Conservation (phyloP, 1,284 basidiomycete genomes). For the Albatrellus sp. region DNA sequence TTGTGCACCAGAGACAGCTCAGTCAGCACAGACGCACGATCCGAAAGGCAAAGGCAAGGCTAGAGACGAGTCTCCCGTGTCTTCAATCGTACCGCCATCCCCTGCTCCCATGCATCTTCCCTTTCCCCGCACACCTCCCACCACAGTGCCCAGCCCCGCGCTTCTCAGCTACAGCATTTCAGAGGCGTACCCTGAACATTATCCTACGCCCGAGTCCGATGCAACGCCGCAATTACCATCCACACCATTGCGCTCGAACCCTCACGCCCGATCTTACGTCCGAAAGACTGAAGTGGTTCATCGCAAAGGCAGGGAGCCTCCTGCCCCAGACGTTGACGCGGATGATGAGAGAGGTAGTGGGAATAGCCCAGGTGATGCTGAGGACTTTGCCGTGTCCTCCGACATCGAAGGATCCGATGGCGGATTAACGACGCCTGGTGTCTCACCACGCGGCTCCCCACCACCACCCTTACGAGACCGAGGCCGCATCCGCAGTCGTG, state of each 20-base stretch:
- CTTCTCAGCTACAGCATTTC: constrained; percentile 9
- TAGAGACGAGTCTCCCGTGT: background rate
- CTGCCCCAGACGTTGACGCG: constrained; percentile 3
- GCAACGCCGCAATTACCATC: constrained; percentile 1
- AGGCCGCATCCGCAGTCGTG: background rate
- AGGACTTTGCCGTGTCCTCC: constrained; percentile 11
- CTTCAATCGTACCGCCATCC: background rate
- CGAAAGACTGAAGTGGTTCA: too few relatives aligned
- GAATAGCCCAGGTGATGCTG: constrained; percentile 1
- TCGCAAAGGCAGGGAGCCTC: background rate
- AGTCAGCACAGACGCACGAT: background rate
- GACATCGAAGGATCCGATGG: constrained; percentile 9
- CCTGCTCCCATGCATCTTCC: background rate
- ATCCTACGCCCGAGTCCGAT: background rate
- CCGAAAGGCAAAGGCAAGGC: background rate
- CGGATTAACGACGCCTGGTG: constrained; percentile 10
- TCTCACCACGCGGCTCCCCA: constrained; percentile 8
- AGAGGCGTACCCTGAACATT: constrained; percentile 4
- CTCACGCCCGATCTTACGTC: too few relatives aligned
- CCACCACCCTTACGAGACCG: background rate
- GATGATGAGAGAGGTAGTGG: constrained; percentile 2
- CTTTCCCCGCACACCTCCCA: constrained; percentile 1
- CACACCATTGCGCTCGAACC: too few relatives aligned
- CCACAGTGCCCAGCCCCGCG: constrained; percentile 4
- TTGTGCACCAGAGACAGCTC: background rate